Evolutionary conservation across 306 rosid genomes (phyloP).

Genomic region (Prosopis cineraria): DNA sequence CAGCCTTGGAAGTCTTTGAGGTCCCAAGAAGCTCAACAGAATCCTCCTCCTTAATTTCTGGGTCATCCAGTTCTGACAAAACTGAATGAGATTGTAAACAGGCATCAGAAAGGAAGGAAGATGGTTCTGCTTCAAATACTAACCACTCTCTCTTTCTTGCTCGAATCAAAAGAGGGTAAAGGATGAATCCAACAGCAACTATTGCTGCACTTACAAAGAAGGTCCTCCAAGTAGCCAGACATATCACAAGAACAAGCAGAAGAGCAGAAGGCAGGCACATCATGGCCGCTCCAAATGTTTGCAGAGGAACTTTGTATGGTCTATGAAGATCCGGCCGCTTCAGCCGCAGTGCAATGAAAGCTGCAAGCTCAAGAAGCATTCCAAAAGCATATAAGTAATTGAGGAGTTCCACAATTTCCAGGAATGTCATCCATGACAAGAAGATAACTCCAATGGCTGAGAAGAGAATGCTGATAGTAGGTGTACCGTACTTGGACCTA

Average conservation of each 20-base stretch:
- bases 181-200: slow-evolving; percentile 53
- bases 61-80: slow-evolving; percentile 34
- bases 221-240: slow-evolving; percentile 75
- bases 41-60: slow-evolving; percentile 40
- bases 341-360: slow-evolving; percentile 70
- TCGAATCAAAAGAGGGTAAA: slow-evolving; percentile 62
- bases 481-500: slow-evolving; percentile 44
- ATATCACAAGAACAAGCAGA: slow-evolving; percentile 82
- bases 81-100: slow-evolving; percentile 36
- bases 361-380: slow-evolving; percentile 91
- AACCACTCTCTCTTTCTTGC: slow-evolving; percentile 52
- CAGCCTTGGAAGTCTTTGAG: slow-evolving; percentile 32
- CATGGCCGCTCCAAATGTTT: slow-evolving; percentile 68
- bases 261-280: slow-evolving; percentile 77
- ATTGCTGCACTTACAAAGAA: slow-evolving; percentile 64
- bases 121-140: background rate
- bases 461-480: slow-evolving; percentile 76
- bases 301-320: slow-evolving; percentile 82
- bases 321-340: slow-evolving; percentile 71
- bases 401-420: slow-evolving; percentile 83
- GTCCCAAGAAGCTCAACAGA: slow-evolving; percentile 51
- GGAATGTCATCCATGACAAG: slow-evolving; percentile 95
- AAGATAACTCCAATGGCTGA: slow-evolving; percentile 87
- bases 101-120: slow-evolving; percentile 20
- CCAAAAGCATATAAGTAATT: slow-evolving; percentile 84